phyloP scores from a whole-genome alignment of 257 asterid species.

The Leptodermis oblonga region DNA sequence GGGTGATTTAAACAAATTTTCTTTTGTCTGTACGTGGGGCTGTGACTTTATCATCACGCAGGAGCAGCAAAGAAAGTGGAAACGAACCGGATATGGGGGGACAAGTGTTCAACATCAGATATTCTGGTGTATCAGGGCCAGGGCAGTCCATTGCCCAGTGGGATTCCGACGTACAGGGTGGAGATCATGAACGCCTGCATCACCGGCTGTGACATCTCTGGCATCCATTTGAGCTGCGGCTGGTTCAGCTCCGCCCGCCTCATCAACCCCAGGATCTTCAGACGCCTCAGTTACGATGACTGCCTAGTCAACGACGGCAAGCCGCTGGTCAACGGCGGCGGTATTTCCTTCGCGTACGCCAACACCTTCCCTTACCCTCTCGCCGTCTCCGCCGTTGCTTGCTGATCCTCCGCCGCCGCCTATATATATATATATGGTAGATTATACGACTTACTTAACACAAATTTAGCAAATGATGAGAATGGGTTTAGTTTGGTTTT shows the following conservation, averaged over 20 bases:
- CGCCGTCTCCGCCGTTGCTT: constrained; percentile 54
- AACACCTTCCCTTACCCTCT: constrained; percentile 67
- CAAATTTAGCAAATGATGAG: too few species aligned
- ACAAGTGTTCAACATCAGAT: constrained; percentile 69
- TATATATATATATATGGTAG: too few species aligned
- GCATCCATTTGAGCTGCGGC: constrained; percentile 71
- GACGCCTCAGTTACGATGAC: constrained; percentile 58
- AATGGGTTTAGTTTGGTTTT: background rate
- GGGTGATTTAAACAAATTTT: background rate
- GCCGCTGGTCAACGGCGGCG: constrained; percentile 53
- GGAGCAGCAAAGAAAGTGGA: constrained; percentile 38
- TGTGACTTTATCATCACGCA: constrained; percentile 11
- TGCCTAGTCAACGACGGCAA: constrained; percentile 79
- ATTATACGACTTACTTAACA: background rate
- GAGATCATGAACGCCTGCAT: constrained; percentile 70
- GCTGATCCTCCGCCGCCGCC: constrained; percentile 47
- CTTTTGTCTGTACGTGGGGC: constrained; percentile 11
- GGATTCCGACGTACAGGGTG: constrained; percentile 86
- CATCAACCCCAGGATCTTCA: constrained; percentile 68
- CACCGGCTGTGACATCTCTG: constrained; percentile 60
- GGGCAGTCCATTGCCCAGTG: constrained; percentile 68
- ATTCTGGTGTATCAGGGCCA: constrained; percentile 71
- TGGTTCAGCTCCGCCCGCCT: constrained; percentile 94
- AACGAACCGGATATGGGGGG: constrained; percentile 76
- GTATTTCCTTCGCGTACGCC: constrained; percentile 75